Base-by-base conservation (phyloP, 495 filamentous ascomycete species). In the Penicillium atrosanguineum region DNA sequence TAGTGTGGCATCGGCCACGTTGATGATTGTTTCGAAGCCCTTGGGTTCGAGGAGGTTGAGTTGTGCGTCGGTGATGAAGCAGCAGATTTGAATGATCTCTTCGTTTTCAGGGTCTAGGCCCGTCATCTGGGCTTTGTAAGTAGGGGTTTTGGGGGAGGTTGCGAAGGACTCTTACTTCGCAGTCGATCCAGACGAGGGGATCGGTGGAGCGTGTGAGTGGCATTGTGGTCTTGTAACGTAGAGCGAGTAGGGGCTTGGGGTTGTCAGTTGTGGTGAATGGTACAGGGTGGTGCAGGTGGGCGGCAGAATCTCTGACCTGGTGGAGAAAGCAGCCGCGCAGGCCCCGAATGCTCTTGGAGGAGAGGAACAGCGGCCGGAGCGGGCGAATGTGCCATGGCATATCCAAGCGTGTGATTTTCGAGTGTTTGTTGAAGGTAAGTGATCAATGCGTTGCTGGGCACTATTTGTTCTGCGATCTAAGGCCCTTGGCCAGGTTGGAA, bases 61-160 rank as follows among this genome's bases (percentile, higher is more conserved):
- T 36, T 91, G 71, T 40, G 80, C 77, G 60, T 93, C 84, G 7
- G 95, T 98, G 64, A 98, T 82, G 72, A 95, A 88, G 74, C 94
- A 98, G 69, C 87, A 94, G 28, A 98, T 87, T 64, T 95, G 90
- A 58, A 98, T 83, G 62, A 98, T 95, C 15, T 83, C 80, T 61
- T 97, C 95, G 18, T 69, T 81, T 26, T 87, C 81, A 2, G 83
- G 74, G 67, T 96, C 78, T 4, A 98, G 83, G 4, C 94, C 94
- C 3, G 95, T 97, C 94, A 98, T 98, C 91, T 96, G 56, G 45
- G 19, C 20, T 40, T 3, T 11, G 37, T 39, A 3, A 18, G 23
- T 48, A 25, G 50, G 50, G 59, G 18, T 38, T 38, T 47, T 36
- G 25, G 55, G 38, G 46, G 28, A 25, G 28, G 39, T 20, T 25